Conservation (phyloP, 2,329 filamentous ascomycete species). For the Aspergillus sp. region DNA sequence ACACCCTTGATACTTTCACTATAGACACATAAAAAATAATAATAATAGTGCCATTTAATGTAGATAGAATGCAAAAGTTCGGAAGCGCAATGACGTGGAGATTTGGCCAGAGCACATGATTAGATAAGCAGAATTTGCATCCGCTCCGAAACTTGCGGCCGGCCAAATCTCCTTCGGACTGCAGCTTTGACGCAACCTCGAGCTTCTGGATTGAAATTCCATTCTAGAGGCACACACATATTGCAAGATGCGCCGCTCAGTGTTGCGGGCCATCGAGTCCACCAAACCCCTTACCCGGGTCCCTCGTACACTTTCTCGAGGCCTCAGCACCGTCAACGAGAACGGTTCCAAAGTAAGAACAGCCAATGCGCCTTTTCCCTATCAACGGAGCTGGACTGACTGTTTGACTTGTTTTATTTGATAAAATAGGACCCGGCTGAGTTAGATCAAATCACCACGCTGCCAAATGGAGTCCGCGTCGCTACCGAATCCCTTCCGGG, state of each 20-base stretch:
- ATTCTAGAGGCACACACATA: constrained; percentile 1
- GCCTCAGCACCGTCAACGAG: constrained; percentile 37
- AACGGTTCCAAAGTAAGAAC: constrained; percentile 33
- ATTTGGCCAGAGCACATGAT: constrained; percentile 20
- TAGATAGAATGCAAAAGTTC: background rate
- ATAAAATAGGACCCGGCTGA: constrained; percentile 71
- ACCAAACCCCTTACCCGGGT: constrained; percentile 35
- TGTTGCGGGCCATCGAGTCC: constrained; percentile 40
- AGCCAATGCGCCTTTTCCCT: background rate
- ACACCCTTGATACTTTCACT: constrained; percentile 36
- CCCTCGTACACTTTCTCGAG: constrained; percentile 36
- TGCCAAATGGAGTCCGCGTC: constrained; percentile 90
- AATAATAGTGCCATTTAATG: background rate
- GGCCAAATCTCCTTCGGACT: constrained; percentile 16
- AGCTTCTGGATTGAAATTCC: constrained; percentile 8
- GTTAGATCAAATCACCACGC: constrained; percentile 80
- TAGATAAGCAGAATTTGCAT: constrained; percentile 28
- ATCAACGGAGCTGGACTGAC: background rate
- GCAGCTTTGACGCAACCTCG: constrained; percentile 12
- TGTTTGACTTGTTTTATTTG: constrained; percentile 3
- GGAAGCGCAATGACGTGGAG: background rate
- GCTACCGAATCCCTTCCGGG: constrained; percentile 93
- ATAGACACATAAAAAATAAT: background rate
- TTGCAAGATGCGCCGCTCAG: constrained; percentile 40
- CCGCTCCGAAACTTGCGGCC: constrained; percentile 17